Conservation (phyloP, 1,284 basidiomycete genomes). For the Fomes fomentarius region DNA sequence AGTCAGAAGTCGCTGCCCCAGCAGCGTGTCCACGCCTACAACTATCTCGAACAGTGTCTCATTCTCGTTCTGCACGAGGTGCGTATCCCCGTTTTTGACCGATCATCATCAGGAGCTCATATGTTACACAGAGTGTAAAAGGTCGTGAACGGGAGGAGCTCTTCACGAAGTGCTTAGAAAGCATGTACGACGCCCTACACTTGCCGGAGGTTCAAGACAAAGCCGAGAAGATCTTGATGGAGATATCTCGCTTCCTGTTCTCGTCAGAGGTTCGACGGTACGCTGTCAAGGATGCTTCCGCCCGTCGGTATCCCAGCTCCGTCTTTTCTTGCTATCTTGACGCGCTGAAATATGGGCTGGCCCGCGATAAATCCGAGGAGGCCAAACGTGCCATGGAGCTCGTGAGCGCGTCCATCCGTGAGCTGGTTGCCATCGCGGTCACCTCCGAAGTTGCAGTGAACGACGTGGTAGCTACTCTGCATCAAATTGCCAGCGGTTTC, state of each 20-base stretch:
- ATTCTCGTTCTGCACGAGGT: slow-evolving; percentile 82
- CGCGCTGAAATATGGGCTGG: slow-evolving; percentile 71
- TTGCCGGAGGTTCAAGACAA: slow-evolving; percentile 70
- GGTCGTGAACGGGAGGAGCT: slow-evolving; percentile 78
- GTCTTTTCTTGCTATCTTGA: slow-evolving; percentile 78
- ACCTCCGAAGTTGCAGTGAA: slow-evolving; percentile 47
- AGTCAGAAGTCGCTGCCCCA: slow-evolving; percentile 63
- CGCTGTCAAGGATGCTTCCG: slow-evolving; percentile 53
- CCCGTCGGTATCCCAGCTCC: slow-evolving; percentile 61
- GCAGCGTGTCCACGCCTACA: slow-evolving; percentile 72
- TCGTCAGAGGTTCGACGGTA: slow-evolving; percentile 63
- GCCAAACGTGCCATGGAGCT: slow-evolving; percentile 62
- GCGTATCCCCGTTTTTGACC: slow-evolving; percentile 23
- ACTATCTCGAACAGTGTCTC: slow-evolving; percentile 77
- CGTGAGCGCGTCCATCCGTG: slow-evolving; percentile 64
- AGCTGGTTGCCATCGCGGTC: slow-evolving; percentile 63
- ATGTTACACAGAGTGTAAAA: slow-evolving; percentile 63
- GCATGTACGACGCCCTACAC: slow-evolving; percentile 80
- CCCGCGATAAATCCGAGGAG: slow-evolving; percentile 65
- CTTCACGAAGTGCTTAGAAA: slow-evolving; percentile 75
- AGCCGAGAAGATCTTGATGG: slow-evolving; percentile 70
- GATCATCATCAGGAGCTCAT: too few species aligned
- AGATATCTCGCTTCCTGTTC: slow-evolving; percentile 73
- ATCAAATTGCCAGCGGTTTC: slow-evolving; percentile 82
- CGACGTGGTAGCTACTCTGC: slow-evolving; percentile 68